Percentiles rank a stretch among this genome's conserved stretches.
These are phyloP conservation scores for Boletus huronensis DNA, from an alignment of 768 basidiomycete genomes.

Conservation along the genomic window DNA sequence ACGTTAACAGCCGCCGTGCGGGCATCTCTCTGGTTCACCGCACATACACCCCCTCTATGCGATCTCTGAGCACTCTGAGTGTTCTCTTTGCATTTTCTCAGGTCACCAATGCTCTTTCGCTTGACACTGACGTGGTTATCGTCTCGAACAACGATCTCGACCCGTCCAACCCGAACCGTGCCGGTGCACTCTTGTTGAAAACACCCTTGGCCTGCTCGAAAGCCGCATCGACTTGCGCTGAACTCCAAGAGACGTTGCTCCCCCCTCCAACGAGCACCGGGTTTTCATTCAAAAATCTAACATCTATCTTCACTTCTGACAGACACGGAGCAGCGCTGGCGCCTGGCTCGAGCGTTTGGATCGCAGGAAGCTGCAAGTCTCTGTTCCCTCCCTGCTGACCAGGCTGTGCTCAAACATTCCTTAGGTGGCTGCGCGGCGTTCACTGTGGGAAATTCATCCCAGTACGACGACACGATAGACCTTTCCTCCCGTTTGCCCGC, in stretches of 20 bases:
- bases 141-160: slow-evolving; percentile 16
- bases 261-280: neutral
- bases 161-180: slow-evolving; percentile 3
- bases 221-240: neutral
- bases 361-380: slow-evolving; percentile 3
- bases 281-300: slow-evolving; percentile 2
- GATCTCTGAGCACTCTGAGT: neutral
- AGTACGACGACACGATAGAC: neutral
- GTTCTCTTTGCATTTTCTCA: neutral
- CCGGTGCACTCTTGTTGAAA: slow-evolving; percentile 7
- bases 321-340: slow-evolving; percentile 5
- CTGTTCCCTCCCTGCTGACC: no score
- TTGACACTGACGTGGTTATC: slow-evolving; percentile 4
- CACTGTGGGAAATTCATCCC: neutral
- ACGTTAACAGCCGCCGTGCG: no score
- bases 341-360: neutral
- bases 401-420: neutral
- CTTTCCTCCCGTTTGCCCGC: slow-evolving; percentile 1
- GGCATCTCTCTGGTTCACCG: neutral
- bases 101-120: neutral
- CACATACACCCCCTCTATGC: neutral
- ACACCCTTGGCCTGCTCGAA: slow-evolving; percentile 1
- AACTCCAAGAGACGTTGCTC: slow-evolving; percentile 9
- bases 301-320: slow-evolving; percentile 2
- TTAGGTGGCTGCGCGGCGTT: slow-evolving; percentile 1